Conservation (phyloP, 192 early-diverging fungal species). For the Coemansia sp. region DNA sequence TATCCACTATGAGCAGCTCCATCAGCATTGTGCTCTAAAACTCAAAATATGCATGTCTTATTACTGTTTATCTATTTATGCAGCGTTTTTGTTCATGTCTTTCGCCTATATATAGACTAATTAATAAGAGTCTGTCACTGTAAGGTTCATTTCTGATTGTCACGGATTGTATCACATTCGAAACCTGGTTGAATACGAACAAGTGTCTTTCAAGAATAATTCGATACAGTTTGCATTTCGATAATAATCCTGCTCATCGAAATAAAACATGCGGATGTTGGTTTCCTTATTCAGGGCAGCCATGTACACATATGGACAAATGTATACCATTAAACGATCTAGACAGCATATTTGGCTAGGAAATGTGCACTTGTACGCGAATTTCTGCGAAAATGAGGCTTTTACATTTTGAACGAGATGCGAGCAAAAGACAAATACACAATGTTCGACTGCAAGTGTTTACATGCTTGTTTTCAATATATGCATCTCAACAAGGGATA, state of each 20-base stretch:
- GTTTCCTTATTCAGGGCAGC: too few species aligned
- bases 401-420: too few species aligned
- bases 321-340: not conserved
- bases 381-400: too few species aligned
- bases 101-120: not conserved
- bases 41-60: not conserved
- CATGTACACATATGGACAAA: too few species aligned
- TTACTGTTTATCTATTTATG: not conserved
- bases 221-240: not conserved
- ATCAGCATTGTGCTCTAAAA: not conserved
- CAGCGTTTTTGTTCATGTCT: not conserved
- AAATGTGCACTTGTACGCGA: not conserved
- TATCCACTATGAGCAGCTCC: too few species aligned
- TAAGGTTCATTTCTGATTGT: not conserved
- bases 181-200: not conserved
- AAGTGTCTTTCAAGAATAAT: not conserved
- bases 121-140: not conserved
- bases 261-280: too few species aligned
- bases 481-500: not conserved
- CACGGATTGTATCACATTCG: not conserved
- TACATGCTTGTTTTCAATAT: not conserved
- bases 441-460: not conserved
- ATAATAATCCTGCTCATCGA: not conserved
- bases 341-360: not conserved
- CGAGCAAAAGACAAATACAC: not conserved